These are phyloP conservation scores for Dovyalis caffra DNA, from an alignment of 345 rosid species.

Conservation along the genomic window DNA sequence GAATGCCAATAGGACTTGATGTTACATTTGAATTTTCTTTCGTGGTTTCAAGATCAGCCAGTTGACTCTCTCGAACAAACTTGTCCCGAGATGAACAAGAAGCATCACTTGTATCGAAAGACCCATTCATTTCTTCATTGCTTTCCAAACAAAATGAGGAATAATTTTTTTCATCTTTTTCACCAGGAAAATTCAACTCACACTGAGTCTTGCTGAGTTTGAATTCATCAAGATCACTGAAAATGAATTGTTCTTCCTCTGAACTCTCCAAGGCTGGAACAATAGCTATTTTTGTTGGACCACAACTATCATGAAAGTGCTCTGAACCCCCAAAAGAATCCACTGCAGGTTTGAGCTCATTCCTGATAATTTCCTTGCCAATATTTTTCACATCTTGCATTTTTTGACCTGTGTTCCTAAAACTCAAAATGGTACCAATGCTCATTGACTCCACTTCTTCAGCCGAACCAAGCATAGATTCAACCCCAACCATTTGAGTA, in stretches of 20 bases:
- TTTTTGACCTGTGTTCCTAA: conserved; percentile 23
- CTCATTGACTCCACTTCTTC: conserved; percentile 28
- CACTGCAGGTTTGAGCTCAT: conserved; percentile 19
- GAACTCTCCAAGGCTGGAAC: conserved; percentile 39
- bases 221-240: conserved; percentile 57
- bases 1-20: conserved; percentile 52
- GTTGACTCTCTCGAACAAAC: conserved; percentile 21
- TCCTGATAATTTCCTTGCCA: background rate
- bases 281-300: conserved; percentile 24
- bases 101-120: conserved; percentile 20
- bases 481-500: conserved; percentile 24
- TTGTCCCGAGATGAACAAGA: conserved; percentile 23
- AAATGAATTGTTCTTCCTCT: conserved; percentile 73
- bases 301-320: conserved; percentile 23
- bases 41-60: conserved; percentile 28
- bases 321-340: conserved; percentile 25
- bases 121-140: conserved; percentile 14
- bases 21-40: conserved; percentile 25
- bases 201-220: conserved; percentile 26
- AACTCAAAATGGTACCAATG: conserved; percentile 25
- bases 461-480: conserved; percentile 25
- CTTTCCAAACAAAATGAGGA: conserved; percentile 20
- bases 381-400: conserved; percentile 25
- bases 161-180: conserved; percentile 24
- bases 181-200: conserved; percentile 25